Evolutionary conservation across 345 rosid species (phyloP).

Genomic region (Salix brachista): DNA sequence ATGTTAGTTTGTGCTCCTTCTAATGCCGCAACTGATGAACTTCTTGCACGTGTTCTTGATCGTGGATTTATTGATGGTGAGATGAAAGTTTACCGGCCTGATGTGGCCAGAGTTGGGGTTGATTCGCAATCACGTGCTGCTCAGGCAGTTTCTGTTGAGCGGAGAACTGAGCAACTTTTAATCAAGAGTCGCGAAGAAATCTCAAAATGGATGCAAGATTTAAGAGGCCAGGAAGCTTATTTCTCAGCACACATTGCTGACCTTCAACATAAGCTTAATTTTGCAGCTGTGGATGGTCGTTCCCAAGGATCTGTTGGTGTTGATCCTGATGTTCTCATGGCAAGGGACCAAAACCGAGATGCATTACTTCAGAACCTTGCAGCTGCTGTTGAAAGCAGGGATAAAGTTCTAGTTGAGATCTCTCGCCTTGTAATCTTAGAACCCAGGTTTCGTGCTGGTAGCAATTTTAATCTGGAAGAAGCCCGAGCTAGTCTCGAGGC

Average conservation of each 20-base stretch:
- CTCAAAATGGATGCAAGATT: constrained; percentile 73
- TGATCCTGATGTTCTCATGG: constrained; percentile 89
- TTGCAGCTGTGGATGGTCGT: constrained; percentile 69
- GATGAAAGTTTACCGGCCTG: constrained; percentile 96
- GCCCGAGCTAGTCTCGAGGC: constrained; percentile 97
- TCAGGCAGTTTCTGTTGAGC: constrained; percentile 98
- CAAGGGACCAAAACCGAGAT: constrained; percentile 89
- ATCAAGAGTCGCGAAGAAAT: constrained; percentile 82
- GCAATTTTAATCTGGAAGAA: constrained; percentile 87
- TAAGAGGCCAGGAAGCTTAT: constrained; percentile 71
- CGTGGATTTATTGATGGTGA: constrained; percentile 99
- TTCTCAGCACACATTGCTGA: constrained; percentile 76
- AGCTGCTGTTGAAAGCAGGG: constrained; percentile 89
- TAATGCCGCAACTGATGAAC: constrained; percentile 99
- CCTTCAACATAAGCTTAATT: constrained; percentile 69
- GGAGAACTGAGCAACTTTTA: constrained; percentile 88
- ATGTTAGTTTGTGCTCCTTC: constrained; percentile 99
- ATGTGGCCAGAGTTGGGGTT: constrained; percentile 98
- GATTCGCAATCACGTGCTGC: constrained; percentile 98
- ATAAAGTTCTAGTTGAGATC: constrained; percentile 94
- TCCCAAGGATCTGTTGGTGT: constrained; percentile 98
- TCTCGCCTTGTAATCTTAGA: constrained; percentile 91
- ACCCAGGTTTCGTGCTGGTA: constrained; percentile 67
- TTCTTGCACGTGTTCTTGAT: constrained; percentile 93
- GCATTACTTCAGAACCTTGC: constrained; percentile 83